A percentile compares a stretch with the other conserved stretches of the same genome.
Evolutionary conservation across 345 rosid species (phyloP).

Genomic region (Theobroma cacao): DNA sequence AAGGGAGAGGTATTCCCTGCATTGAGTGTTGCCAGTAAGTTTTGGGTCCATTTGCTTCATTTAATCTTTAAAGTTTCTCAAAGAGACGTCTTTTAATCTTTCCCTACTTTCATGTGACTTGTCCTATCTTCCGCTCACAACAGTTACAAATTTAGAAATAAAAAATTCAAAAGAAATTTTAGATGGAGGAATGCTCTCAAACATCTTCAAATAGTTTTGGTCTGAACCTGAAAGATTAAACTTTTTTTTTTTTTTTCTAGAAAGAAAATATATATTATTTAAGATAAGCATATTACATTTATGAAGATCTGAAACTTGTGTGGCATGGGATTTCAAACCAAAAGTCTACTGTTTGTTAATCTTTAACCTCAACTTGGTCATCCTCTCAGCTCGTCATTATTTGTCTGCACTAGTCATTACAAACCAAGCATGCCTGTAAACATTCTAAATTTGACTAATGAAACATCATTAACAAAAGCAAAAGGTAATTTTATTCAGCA

Average conservation of each 20-base stretch:
- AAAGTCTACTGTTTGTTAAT: background rate
- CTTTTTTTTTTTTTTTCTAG: background rate
- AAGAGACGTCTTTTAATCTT: background rate
- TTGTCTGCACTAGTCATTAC: too few relatives aligned
- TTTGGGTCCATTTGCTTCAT: conserved; percentile 19
- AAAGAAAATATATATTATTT: background rate
- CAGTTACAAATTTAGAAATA: background rate
- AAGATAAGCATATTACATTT: background rate
- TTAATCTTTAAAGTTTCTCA: conserved; percentile 17
- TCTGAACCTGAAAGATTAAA: too few relatives aligned
- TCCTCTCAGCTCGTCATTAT: background rate
- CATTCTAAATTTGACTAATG: too few relatives aligned
- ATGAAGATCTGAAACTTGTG: background rate
- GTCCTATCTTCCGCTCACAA: background rate
- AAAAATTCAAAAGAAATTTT: background rate
- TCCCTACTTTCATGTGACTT: background rate
- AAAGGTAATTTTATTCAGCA: too few relatives aligned
- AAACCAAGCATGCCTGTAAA: too few relatives aligned
- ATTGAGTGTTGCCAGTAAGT: background rate
- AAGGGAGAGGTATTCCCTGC: background rate
- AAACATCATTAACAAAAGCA: too few relatives aligned
- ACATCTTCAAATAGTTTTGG: too few relatives aligned
- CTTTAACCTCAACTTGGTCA: background rate
- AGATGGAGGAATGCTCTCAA: background rate
- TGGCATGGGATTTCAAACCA: background rate